These are phyloP conservation scores for Acanthamoeba sp. DNA, from an alignment of 208 protist genomes.

Conservation along the genomic window DNA sequence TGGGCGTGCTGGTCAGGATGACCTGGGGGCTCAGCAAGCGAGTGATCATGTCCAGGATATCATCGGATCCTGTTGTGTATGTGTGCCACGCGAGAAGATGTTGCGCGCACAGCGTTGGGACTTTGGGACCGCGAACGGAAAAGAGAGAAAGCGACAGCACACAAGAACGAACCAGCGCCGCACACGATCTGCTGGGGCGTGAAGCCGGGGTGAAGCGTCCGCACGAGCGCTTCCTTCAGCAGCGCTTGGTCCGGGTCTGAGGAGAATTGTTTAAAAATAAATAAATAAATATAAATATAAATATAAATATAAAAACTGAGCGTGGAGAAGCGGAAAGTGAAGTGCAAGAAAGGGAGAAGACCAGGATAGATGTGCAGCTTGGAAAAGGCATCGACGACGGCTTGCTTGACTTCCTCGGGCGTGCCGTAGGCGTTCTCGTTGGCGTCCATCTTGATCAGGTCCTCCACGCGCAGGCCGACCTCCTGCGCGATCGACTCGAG, in stretches of 20 bases:
- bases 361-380: constrained; percentile 62
- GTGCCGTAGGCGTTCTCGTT: constrained; percentile 80
- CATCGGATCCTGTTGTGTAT: constrained; percentile 76
- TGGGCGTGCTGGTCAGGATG: constrained; percentile 75
- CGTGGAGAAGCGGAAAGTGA: not conserved
- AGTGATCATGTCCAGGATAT: constrained; percentile 83
- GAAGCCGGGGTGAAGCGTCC: constrained; percentile 41
- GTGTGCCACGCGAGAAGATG: no score
- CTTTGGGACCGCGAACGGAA: not conserved
- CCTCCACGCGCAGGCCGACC: constrained; percentile 70
- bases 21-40: constrained; percentile 44
- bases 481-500: constrained; percentile 68
- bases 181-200: constrained; percentile 13
- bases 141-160: not conserved
- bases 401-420: constrained; percentile 53
- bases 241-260: constrained; percentile 61
- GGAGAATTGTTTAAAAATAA: not conserved
- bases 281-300: not conserved
- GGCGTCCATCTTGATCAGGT: constrained; percentile 79
- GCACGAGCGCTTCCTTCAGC: constrained; percentile 35
- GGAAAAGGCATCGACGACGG: constrained; percentile 29
- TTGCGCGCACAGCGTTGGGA: not conserved
- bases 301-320: not conserved
- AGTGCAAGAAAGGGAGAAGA: not conserved
- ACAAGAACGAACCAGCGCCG: not conserved